Evolutionary conservation across 148 eudicot species (phyloP).

Genomic region (Chenopodium formosanum): DNA sequence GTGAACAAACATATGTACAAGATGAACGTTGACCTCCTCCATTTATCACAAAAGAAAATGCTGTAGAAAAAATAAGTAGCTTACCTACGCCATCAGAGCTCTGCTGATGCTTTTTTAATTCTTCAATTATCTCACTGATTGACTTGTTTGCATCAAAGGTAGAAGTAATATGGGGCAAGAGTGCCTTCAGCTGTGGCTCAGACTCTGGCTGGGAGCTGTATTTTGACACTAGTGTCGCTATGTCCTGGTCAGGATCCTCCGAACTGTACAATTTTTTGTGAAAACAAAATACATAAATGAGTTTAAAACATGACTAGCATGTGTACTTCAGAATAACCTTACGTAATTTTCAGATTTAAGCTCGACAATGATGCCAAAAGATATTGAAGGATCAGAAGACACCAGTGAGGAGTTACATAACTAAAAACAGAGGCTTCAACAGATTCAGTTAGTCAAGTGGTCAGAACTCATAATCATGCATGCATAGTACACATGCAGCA

Average conservation of each 20-base stretch:
- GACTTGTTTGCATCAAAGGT: constrained; percentile 61
- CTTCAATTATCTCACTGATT: constrained; percentile 49
- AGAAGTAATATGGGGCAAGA: constrained; percentile 69
- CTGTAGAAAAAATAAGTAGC: not conserved
- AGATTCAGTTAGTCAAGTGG: not conserved
- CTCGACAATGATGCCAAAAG: too few species aligned
- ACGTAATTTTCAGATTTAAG: not conserved
- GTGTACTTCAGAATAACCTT: not conserved
- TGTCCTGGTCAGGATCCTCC: constrained; percentile 60
- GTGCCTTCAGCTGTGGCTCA: constrained; percentile 59
- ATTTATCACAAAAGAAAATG: not conserved
- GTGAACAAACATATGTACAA: not conserved
- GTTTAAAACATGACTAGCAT: not conserved
- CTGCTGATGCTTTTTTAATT: constrained; percentile 56
- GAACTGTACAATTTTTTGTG: constrained; percentile 42
- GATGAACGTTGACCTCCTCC: not conserved
- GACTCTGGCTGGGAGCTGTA: constrained; percentile 62
- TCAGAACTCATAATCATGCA: not conserved
- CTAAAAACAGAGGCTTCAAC: not conserved
- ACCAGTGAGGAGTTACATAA: not conserved
- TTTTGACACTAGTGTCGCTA: constrained; percentile 44
- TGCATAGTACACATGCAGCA: not conserved
- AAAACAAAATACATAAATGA: not conserved
- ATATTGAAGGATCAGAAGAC: not conserved
- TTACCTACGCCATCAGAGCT: constrained; percentile 39